phyloP scores from a whole-genome alignment of 116 monocot species.

The Iris pallida region DNA sequence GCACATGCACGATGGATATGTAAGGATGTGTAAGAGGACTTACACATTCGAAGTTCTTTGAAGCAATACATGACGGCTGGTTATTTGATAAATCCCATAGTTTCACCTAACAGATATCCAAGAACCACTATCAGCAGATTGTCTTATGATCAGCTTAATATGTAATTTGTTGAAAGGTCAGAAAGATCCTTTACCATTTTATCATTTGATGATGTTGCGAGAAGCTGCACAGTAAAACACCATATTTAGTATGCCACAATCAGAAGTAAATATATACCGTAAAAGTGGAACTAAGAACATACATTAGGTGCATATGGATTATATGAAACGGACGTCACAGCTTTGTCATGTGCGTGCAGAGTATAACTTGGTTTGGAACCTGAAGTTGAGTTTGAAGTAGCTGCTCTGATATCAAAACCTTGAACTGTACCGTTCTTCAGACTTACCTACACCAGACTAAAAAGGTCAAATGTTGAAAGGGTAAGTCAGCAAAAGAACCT shows the following conservation, averaged over 20 bases:
- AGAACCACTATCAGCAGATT: background rate
- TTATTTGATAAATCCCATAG: conserved; percentile 88
- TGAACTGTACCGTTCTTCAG: conserved; percentile 91
- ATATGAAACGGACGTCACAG: conserved; percentile 65
- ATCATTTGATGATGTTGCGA: conserved; percentile 85
- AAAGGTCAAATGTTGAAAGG: background rate
- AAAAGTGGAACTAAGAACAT: conserved; percentile 10
- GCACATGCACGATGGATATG: no score
- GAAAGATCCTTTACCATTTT: conserved; percentile 57
- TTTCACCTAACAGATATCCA: conserved; percentile 56
- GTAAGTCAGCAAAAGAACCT: no score
- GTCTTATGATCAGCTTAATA: background rate
- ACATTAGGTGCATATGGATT: conserved; percentile 62
- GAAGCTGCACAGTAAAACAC: conserved; percentile 47
- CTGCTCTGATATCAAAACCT: conserved; percentile 71
- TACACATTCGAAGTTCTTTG: conserved; percentile 63
- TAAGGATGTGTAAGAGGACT: conserved; percentile 7
- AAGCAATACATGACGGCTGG: conserved; percentile 81
- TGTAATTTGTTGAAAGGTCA: background rate
- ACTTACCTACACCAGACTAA: conserved; percentile 51
- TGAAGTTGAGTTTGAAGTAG: conserved; percentile 35
- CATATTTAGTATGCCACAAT: background rate
- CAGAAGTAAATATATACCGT: background rate
- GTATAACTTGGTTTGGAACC: conserved; percentile 49
- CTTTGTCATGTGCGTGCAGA: conserved; percentile 88